Evolutionary conservation across 495 filamentous ascomycete genomes (phyloP), one percentile per base, ranked within the genome.

Genomic region (Aspergillus coremiiformis): DNA sequence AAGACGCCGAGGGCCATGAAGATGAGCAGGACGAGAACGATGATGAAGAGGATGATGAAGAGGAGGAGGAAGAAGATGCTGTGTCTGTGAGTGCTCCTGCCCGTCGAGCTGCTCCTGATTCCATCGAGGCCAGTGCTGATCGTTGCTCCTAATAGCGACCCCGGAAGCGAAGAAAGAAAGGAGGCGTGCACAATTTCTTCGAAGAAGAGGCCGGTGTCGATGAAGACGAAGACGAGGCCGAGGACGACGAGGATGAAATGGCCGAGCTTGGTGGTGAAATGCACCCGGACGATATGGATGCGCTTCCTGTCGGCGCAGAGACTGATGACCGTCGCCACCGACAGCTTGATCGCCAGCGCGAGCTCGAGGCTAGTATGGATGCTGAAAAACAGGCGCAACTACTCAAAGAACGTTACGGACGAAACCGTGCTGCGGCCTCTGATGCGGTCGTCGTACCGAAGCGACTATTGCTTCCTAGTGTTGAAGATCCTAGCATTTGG

Each of bases 191-290:
- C 55, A 78, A 82, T 44, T 96, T 95, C 81, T 78, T 98, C 70
- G 93, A 98, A 78, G 86, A 87, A 55, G 93, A 96, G 74, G 92
- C 92, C 61, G 93, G 95, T 70, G 92, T 97, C 51, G 92, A 96
- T 55, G 92, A 88, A 26, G 92, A 98, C 43, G 92, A 97, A 49
- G 92, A 95, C 44, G 85, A 82, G 53, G 89, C 90, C 47, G 89
- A 94, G 52, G 90, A 93, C 29, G 91, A 95, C n/a, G 82, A 87
- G 50, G 86, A 89, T 52, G 86, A 87, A 53, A 75, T 86, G 53
- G 83, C 82, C 30, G 93, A 89, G 46, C 89, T 94, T 61, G 89
- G 90, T 57, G 87, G 86, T 32, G 86, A 95, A 67, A 86, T 85
- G 55, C 90, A 96, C 66, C 88, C 89, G 1, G 90, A 95, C 64